phyloP scores from a whole-genome alignment of 306 rosid genomes.

The Prunus mira region DNA sequence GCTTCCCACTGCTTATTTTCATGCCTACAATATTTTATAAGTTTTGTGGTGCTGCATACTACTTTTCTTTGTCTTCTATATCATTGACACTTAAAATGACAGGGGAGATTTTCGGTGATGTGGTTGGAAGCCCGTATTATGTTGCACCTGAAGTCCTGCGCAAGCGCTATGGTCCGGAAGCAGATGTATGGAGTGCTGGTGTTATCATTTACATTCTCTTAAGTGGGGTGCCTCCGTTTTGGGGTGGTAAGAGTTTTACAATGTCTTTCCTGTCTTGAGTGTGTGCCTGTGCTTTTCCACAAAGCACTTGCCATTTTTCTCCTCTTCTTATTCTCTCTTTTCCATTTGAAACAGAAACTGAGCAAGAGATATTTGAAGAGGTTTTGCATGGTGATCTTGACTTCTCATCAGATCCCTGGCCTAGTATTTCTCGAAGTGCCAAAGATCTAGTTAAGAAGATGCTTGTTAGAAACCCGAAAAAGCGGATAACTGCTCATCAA shows the following conservation, averaged over 20 bases:
- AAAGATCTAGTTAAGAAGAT: slow-evolving; percentile 74
- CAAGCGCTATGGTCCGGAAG: slow-evolving; percentile 69
- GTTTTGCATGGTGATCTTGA: slow-evolving; percentile 64
- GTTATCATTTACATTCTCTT: slow-evolving; percentile 83
- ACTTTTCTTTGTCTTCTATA: slow-evolving; percentile 6
- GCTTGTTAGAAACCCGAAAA: slow-evolving; percentile 76
- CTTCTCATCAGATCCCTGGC: slow-evolving; percentile 89
- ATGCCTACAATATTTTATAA: too few species aligned
- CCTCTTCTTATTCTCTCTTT: neutral
- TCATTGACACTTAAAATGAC: slow-evolving; percentile 29
- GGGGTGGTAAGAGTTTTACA: slow-evolving; percentile 71
- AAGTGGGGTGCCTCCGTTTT: slow-evolving; percentile 96
- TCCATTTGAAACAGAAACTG: slow-evolving; percentile 45
- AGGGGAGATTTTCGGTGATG: slow-evolving; percentile 72
- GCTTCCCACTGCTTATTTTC: neutral
- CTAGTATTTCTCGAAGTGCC: slow-evolving; percentile 70
- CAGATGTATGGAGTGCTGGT: slow-evolving; percentile 97
- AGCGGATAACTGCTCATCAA: slow-evolving; percentile 64
- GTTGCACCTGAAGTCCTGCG: slow-evolving; percentile 87
- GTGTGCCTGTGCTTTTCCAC: neutral
- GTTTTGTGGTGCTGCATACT: neutral
- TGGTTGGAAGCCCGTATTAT: slow-evolving; percentile 92
- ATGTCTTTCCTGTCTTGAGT: neutral
- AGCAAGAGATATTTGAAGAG: slow-evolving; percentile 62
- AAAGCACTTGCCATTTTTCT: neutral